A percentile compares a stretch with the other conserved stretches of the same genome.
phyloP scores from a whole-genome alignment of 768 basidiomycete species.

The Suillus clintonianus region DNA sequence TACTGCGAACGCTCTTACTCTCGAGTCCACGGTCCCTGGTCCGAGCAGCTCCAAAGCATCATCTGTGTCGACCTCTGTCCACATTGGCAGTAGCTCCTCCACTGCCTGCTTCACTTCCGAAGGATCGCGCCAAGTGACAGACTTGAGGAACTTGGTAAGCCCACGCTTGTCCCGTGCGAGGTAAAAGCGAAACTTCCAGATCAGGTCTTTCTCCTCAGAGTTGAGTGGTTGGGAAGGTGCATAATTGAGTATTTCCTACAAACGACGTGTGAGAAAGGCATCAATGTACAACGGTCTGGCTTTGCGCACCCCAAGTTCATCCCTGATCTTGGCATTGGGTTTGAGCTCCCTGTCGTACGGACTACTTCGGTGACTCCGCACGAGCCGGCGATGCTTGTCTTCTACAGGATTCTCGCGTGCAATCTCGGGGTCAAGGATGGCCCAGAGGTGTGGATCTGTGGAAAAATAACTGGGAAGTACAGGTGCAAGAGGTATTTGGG shows the following conservation, averaged over 20 bases:
- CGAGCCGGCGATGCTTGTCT: conserved; percentile 91
- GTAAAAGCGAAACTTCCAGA: conserved; percentile 99
- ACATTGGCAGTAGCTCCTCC: conserved; percentile 90
- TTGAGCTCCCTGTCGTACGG: conserved; percentile 95
- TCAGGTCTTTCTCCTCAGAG: conserved; percentile 91
- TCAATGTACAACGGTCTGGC: background rate
- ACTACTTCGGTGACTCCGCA: conserved; percentile 93
- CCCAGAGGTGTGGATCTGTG: conserved; percentile 78
- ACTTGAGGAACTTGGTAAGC: conserved; percentile 96
- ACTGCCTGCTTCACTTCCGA: conserved; percentile 98
- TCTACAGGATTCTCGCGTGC: conserved; percentile 95
- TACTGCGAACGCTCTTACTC: conserved; percentile 94
- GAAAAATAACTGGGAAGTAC: conserved; percentile 52
- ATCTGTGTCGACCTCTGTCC: conserved; percentile 97
- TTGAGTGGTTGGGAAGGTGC: conserved; percentile 86
- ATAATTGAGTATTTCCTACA: conserved; percentile 85
- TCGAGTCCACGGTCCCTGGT: conserved; percentile 84
- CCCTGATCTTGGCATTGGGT: conserved; percentile 93
- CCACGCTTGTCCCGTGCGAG: conserved; percentile 90
- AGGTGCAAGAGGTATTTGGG: conserved; percentile 41
- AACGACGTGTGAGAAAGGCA: background rate
- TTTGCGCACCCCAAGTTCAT: conserved; percentile 79
- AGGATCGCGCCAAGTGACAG: conserved; percentile 95
- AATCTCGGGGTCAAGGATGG: conserved; percentile 88
- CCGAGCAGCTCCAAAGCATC: conserved; percentile 95